phyloP scores from a whole-genome alignment of 306 rosid species.

The Cajanus cajan region DNA sequence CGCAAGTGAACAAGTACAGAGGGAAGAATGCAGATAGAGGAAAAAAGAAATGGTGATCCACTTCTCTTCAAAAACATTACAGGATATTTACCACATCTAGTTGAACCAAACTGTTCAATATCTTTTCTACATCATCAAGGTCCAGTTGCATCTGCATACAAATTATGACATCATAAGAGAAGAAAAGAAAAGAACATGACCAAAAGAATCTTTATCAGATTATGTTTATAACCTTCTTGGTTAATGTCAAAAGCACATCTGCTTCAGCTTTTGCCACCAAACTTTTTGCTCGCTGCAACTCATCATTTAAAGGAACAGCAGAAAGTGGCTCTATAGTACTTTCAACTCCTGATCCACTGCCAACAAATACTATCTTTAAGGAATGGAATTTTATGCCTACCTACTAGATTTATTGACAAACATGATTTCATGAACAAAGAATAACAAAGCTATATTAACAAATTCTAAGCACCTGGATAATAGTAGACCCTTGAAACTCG shows the following conservation, averaged over 20 bases:
- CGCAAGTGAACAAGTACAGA: not conserved
- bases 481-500: slow-evolving; percentile 68
- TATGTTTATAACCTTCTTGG: slow-evolving; percentile 62
- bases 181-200: not conserved
- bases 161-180: slow-evolving; percentile 30
- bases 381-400: slow-evolving; percentile 13
- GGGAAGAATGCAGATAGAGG: not conserved
- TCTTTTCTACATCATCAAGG: slow-evolving; percentile 65
- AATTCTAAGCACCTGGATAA: slow-evolving; percentile 69
- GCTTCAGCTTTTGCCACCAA: slow-evolving; percentile 80
- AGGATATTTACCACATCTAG: slow-evolving; percentile 73
- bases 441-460: slow-evolving; percentile 23
- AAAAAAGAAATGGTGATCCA: slow-evolving; percentile 24
- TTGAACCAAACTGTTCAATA: slow-evolving; percentile 56
- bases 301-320: slow-evolving; percentile 83
- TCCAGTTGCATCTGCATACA: slow-evolving; percentile 73
- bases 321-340: slow-evolving; percentile 80
- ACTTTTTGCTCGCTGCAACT: slow-evolving; percentile 79
- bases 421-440: slow-evolving; percentile 27
- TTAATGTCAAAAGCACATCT: slow-evolving; percentile 72
- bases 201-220: slow-evolving; percentile 29
- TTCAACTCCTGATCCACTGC: slow-evolving; percentile 72
- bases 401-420: slow-evolving; percentile 20
- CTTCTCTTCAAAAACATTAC: slow-evolving; percentile 33
- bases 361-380: slow-evolving; percentile 51